Base-by-base conservation (phyloP, 2,329 filamentous ascomycete species). In the Ophiostoma piceae region DNA sequence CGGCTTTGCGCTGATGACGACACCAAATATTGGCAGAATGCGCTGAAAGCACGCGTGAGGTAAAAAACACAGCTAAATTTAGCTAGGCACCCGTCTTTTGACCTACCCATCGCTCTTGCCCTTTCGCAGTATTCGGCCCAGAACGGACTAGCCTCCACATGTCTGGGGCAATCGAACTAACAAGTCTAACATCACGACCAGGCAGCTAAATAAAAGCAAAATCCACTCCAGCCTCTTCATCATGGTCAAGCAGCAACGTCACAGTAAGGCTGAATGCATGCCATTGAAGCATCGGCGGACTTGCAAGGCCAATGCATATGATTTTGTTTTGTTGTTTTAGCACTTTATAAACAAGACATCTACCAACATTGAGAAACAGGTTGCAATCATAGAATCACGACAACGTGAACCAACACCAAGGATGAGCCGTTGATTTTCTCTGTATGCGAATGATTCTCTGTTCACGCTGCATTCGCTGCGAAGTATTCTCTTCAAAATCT, bases 101-200 rank as follows among this genome's bases (percentile, higher is more conserved):
- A 12, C 39, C 11, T 41, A 26, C 22, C 57, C 26, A 32, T 62
- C 14, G 22, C 3, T 62, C 57, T 62, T 32, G 32, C 57, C 22
- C 26, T 26, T 57, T 57, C 51, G 51, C 22, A 57, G 51, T 57
- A 57, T 57, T 57, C n/a, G 51, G 51, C 51, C 51, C 22, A 57
- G n/a, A 14, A 29, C n/a, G 22, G 51, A 57, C 51, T 57, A 57
- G 51, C 22, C n/a, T 4, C 51, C 22, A 57, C 9, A 26, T 8
- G 51, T 57, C 22, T 57, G 51, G 47, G n/a, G 22, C 51, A 3
- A 57, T 57, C 9, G 9, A 22, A n/a, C 22, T 11, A 11, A 9
- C 7, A 54, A 54, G 51, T 57, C 51, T 19, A n/a, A n/a, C 19
- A 47, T 47, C 43, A 4, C 43, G 51, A 12, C 51, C 51, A 57